A percentile compares a stretch with the other conserved stretches of the same genome.
Evolutionary conservation across 1,139 yeast genomes (phyloP).

Genomic region (Yamadazyma siamensis): DNA sequence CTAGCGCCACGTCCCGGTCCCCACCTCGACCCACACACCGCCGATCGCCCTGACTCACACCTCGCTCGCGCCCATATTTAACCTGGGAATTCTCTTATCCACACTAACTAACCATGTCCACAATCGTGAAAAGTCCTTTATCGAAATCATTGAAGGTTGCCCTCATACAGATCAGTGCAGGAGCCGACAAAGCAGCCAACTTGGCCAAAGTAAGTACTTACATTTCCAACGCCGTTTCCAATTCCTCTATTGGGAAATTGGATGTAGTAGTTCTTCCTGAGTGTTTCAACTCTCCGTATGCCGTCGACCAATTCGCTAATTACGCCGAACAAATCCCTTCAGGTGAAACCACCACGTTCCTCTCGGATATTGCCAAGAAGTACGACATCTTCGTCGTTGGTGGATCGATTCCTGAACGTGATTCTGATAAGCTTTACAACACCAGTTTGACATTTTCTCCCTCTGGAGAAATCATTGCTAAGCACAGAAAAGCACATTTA

Average conservation of each 20-base stretch:
- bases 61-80: not conserved
- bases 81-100: too few species aligned
- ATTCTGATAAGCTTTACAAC: conserved; percentile 61
- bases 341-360: conserved; percentile 64
- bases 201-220: conserved; percentile 48
- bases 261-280: conserved; percentile 79
- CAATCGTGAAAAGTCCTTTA: conserved; percentile 31
- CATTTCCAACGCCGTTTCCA: conserved; percentile 47
- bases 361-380: conserved; percentile 62
- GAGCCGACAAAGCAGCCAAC: conserved; percentile 61
- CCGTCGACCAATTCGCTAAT: conserved; percentile 78
- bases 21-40: not conserved
- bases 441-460: conserved; percentile 77
- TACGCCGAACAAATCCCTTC: conserved; percentile 76
- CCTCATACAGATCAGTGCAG: conserved; percentile 72
- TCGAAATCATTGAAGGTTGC: conserved; percentile 57
- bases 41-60: not conserved
- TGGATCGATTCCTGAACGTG: conserved; percentile 86
- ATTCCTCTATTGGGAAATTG: conserved; percentile 43
- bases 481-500: conserved; percentile 84
- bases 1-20: conserved; percentile 6
- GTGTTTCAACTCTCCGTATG: conserved; percentile 94
- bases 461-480: conserved; percentile 70
- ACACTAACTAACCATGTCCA: conserved; percentile 10
- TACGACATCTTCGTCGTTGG: conserved; percentile 69